phyloP scores from a whole-genome alignment of 192 early-diverging fungal genomes.

The Linderina pennispora region DNA sequence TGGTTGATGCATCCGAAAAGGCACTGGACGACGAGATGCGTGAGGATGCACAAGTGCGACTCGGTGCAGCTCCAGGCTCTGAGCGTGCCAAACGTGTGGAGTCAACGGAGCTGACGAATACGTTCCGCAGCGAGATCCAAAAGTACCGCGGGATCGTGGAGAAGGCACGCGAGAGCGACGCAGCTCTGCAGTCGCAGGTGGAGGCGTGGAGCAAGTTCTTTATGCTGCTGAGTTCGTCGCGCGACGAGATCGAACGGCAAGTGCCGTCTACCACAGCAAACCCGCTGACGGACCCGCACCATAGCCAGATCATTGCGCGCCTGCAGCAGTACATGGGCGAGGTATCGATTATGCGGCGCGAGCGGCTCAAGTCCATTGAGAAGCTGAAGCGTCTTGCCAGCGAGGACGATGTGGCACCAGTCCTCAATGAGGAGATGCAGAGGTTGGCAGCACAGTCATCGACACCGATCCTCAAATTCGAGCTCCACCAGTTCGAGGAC shows the following conservation, averaged over 20 bases:
- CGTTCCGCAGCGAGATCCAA: slow-evolving; percentile 24
- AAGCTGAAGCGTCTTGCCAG: slow-evolving; percentile 61
- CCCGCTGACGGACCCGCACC: slow-evolving; percentile 51
- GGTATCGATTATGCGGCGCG: slow-evolving; percentile 51
- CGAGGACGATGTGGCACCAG: slow-evolving; percentile 75
- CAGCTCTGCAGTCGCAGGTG: slow-evolving; percentile 49
- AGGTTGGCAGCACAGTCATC: slow-evolving; percentile 53
- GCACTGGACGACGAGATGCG: slow-evolving; percentile 32
- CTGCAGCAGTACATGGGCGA: slow-evolving; percentile 55
- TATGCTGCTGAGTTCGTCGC: slow-evolving; percentile 22
- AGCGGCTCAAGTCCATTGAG: slow-evolving; percentile 55
- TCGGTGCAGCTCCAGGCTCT: slow-evolving; percentile 1
- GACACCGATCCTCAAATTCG: slow-evolving; percentile 58
- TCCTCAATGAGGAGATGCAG: slow-evolving; percentile 59
- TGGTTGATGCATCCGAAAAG: slow-evolving; percentile 54
- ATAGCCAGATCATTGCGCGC: slow-evolving; percentile 56
- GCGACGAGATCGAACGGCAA: slow-evolving; percentile 48
- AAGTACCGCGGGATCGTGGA: slow-evolving; percentile 60
- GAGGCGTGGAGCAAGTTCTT: slow-evolving; percentile 35
- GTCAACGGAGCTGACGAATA: slow-evolving; percentile 31
- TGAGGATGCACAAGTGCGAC: slow-evolving; percentile 25
- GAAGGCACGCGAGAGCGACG: slow-evolving; percentile 67
- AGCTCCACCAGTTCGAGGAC: slow-evolving; percentile 71
- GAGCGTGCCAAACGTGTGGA: slow-evolving; percentile 6
- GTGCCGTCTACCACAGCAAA: slow-evolving; percentile 57